These are phyloP conservation scores for Paraphysoderma sedebokerense DNA, from an alignment of 371 early-diverging fungal species.

Conservation along the genomic window DNA sequence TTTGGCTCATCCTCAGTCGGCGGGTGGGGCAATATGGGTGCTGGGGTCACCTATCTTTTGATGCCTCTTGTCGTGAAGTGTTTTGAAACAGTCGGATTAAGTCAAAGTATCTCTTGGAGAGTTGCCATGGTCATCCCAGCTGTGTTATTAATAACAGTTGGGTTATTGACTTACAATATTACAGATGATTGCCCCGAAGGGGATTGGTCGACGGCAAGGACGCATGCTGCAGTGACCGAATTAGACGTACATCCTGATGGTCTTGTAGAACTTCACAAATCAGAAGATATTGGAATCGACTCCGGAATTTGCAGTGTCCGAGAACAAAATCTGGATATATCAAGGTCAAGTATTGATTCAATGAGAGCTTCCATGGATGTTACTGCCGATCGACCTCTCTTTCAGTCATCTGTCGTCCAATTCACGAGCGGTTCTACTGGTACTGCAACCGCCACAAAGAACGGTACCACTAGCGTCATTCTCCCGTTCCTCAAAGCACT, in stretches of 20 bases:
- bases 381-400: neutral
- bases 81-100: constrained; percentile 8
- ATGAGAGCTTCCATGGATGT: constrained; percentile 10
- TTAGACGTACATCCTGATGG: neutral
- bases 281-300: neutral
- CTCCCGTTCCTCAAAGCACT: constrained; percentile 6
- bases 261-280: neutral
- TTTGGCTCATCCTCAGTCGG: no score
- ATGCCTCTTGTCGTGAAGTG: constrained; percentile 28
- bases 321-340: neutral
- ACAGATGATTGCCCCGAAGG: constrained; percentile 24
- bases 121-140: constrained; percentile 24
- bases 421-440: constrained; percentile 3
- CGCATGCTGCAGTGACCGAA: neutral
- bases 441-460: neutral
- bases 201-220: constrained; percentile 10
- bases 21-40: constrained; percentile 52
- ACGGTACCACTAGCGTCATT: neutral
- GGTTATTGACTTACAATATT: constrained; percentile 12
- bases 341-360: neutral
- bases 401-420: neutral
- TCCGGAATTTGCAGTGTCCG: neutral
- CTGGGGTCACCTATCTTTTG: constrained; percentile 31
- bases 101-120: constrained; percentile 18
- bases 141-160: constrained; percentile 21